A percentile compares a stretch with the other conserved stretches of the same genome.
phyloP scores from a whole-genome alignment of 192 early-diverging fungal species.

The Coemansia sp. region DNA sequence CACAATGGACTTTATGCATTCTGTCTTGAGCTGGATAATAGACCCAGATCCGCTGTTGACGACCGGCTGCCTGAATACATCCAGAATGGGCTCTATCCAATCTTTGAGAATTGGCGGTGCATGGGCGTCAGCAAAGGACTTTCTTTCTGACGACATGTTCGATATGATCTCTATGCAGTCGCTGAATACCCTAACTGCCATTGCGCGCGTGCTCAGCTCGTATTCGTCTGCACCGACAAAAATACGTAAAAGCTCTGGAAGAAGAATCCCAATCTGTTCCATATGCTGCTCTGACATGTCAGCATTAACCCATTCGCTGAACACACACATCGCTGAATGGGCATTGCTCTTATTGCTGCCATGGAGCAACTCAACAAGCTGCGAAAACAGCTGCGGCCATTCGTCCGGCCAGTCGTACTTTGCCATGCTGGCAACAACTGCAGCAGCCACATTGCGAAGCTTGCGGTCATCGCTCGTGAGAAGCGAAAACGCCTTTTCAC shows the following conservation, averaged over 20 bases:
- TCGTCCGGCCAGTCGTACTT: constrained; percentile 90
- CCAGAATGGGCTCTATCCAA: constrained; percentile 74
- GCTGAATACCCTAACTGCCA: constrained; percentile 78
- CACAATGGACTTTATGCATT: constrained; percentile 44
- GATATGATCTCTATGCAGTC: constrained; percentile 83
- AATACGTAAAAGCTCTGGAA: constrained; percentile 84
- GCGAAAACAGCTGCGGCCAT: constrained; percentile 87
- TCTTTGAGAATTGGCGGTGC: constrained; percentile 72
- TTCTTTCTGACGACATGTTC: constrained; percentile 76
- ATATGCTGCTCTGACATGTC: constrained; percentile 88
- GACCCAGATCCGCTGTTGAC: constrained; percentile 21
- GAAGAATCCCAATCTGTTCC: constrained; percentile 73
- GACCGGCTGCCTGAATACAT: constrained; percentile 60
- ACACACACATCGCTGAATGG: constrained; percentile 85
- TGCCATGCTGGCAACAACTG: constrained; percentile 84
- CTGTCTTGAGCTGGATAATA: constrained; percentile 43
- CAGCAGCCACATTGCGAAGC: constrained; percentile 58
- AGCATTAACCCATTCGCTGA: constrained; percentile 75
- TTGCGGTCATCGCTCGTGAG: constrained; percentile 34
- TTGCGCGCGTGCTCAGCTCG: constrained; percentile 58
- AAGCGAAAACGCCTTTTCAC: constrained; percentile 41
- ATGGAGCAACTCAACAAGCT: constrained; percentile 67
- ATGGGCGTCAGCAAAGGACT: constrained; percentile 65
- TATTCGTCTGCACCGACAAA: constrained; percentile 52
- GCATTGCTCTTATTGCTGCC: constrained; percentile 65